These are phyloP conservation scores for Yamadazyma conglobata DNA, from an alignment of 1,139 yeast species.

Conservation along the genomic window DNA sequence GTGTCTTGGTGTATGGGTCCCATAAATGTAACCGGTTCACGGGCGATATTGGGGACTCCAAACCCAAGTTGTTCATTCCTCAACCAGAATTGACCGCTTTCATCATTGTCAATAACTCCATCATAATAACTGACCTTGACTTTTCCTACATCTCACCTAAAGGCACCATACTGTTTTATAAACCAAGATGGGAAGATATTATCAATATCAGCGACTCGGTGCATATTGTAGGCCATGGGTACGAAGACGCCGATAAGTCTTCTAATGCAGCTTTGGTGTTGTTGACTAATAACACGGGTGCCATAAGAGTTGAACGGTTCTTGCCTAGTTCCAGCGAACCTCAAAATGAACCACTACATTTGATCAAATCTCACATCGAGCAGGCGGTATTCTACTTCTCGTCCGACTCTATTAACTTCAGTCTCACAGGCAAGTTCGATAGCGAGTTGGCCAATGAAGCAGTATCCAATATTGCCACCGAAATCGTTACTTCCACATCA, in stretches of 20 bases:
- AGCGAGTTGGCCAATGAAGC: conserved; percentile 46
- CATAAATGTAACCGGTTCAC: conserved; percentile 42
- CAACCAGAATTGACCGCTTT: conserved; percentile 61
- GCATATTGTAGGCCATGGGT: conserved; percentile 59
- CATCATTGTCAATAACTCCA: conserved; percentile 56
- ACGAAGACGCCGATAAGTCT: conserved; percentile 34
- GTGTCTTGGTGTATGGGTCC: conserved; percentile 57
- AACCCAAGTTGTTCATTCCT: conserved; percentile 59
- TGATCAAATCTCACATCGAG: conserved; percentile 69
- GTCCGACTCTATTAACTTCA: conserved; percentile 54
- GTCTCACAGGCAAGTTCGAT: conserved; percentile 33
- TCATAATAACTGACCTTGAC: conserved; percentile 62
- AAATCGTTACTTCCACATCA: conserved; percentile 49
- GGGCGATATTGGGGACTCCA: conserved; percentile 25
- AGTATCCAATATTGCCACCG: conserved; percentile 45
- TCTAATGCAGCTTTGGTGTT: conserved; percentile 42
- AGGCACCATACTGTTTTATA: conserved; percentile 37
- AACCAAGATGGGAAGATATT: conserved; percentile 77
- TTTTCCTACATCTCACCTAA: conserved; percentile 32
- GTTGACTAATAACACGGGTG: conserved; percentile 60
- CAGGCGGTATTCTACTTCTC: conserved; percentile 71
- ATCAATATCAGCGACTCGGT: conserved; percentile 54
- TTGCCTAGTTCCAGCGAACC: conserved; percentile 11
- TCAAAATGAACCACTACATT: conserved; percentile 26
- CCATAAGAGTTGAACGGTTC: conserved; percentile 56